Conservation (phyloP, 2,329 filamentous ascomycete genomes). For the Monosporascus sp. region DNA sequence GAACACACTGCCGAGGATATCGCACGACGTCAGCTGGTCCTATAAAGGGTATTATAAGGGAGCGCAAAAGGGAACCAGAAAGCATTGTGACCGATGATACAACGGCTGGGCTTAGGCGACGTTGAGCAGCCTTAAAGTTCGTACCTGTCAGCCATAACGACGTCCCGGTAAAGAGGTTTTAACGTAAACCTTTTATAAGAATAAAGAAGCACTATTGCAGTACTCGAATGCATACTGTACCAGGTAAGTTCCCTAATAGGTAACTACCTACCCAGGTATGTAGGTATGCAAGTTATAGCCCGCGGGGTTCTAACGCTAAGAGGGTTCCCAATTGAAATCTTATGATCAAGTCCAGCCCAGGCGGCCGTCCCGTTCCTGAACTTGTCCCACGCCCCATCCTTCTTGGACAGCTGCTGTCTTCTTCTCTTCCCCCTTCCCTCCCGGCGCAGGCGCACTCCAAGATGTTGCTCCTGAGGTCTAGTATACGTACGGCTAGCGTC, state of each 20-base stretch:
- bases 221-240: too few species aligned
- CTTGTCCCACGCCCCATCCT: too few species aligned
- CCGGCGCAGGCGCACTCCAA: slow-evolving; percentile 2
- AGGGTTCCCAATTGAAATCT: neutral
- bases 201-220: slow-evolving; percentile 20
- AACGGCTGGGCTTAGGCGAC: slow-evolving; percentile 15
- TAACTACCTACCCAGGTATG: too few species aligned
- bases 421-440: neutral
- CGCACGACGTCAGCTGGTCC: slow-evolving; percentile 56
- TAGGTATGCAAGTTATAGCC: too few species aligned
- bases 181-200: slow-evolving; percentile 34
- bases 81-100: slow-evolving; percentile 1
- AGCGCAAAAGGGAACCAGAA: neutral
- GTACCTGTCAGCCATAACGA: slow-evolving; percentile 42
- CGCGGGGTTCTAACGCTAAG: neutral
- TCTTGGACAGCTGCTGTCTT: neutral
- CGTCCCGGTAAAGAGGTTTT: slow-evolving; percentile 35
- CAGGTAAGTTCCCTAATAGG: too few species aligned
- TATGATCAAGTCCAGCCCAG: too few species aligned
- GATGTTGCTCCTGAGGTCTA: slow-evolving; percentile 40
- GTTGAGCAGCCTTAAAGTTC: slow-evolving; percentile 36
- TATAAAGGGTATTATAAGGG: slow-evolving; percentile 60
- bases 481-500: slow-evolving; percentile 36
- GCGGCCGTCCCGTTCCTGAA: too few species aligned
- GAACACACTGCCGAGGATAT: slow-evolving; percentile 46